Evolutionary conservation across 495 filamentous ascomycete genomes (phyloP).

Genomic region (Antarctomyces pellizariae): DNA sequence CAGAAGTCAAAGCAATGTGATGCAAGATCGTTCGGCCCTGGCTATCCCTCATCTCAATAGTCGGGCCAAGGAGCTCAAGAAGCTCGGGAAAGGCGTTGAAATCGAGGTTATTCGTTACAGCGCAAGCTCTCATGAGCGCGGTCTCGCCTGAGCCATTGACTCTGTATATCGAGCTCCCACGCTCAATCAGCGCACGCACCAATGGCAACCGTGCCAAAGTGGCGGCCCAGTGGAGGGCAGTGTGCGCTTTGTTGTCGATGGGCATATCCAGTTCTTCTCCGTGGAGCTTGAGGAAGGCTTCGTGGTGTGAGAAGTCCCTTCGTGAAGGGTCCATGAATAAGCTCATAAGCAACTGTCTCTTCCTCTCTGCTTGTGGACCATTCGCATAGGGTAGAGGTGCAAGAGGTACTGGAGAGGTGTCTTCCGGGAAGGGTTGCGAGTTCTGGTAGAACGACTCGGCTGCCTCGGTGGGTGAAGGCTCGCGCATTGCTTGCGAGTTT

Average conservation of each 20-base stretch:
- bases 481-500: conserved; percentile 30
- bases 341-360: conserved; percentile 60
- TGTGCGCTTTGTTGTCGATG: conserved; percentile 67
- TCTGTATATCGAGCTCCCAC: conserved; percentile 66
- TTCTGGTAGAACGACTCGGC: conserved; percentile 62
- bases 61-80: conserved; percentile 68
- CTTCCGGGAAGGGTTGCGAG: conserved; percentile 25
- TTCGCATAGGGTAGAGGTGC: conserved; percentile 45
- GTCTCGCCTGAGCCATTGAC: conserved; percentile 78
- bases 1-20: conserved; percentile 86
- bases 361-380: conserved; percentile 43
- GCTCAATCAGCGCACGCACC: conserved; percentile 51
- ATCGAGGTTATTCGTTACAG: conserved; percentile 78
- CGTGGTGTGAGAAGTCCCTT: conserved; percentile 39
- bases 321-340: conserved; percentile 53
- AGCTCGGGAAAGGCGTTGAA: conserved; percentile 59
- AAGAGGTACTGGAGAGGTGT: conserved; percentile 31
- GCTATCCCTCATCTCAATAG: conserved; percentile 71
- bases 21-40: conserved; percentile 82
- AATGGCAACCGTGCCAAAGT: conserved; percentile 71
- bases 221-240: conserved; percentile 90
- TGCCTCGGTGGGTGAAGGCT: conserved; percentile 58
- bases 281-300: conserved; percentile 44
- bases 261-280: conserved; percentile 72
- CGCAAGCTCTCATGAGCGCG: conserved; percentile 67